These are phyloP conservation scores for Kodamaea jinghongensis DNA, from an alignment of 805 yeast genomes.

Conservation along the genomic window DNA sequence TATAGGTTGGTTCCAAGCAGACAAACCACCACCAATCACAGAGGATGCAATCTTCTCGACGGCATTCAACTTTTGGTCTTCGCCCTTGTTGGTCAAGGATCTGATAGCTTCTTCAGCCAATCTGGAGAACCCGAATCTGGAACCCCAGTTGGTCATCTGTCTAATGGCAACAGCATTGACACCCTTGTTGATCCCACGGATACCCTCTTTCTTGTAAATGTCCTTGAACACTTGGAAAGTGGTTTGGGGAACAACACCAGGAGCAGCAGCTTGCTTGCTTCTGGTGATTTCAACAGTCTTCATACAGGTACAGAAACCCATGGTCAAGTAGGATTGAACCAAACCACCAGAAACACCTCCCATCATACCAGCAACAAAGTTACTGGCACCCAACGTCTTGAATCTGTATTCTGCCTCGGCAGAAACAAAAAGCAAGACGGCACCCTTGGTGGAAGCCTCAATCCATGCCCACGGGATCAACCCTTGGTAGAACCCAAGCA, in stretches of 20 bases:
- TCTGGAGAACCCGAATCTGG: slow-evolving; percentile 90
- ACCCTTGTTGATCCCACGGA: slow-evolving; percentile 94
- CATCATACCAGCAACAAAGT: slow-evolving; percentile 83
- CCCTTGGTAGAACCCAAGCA: slow-evolving; percentile 92
- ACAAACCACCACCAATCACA: slow-evolving; percentile 92
- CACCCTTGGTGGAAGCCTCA: slow-evolving; percentile 99
- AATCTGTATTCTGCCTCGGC: slow-evolving; percentile 86
- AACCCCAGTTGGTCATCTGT: slow-evolving; percentile 99
- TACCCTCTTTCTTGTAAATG: slow-evolving; percentile 82
- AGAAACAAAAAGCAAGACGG: slow-evolving; percentile 87
- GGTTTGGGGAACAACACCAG: slow-evolving; percentile 65
- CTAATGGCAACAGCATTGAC: slow-evolving; percentile 98
- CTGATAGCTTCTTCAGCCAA: slow-evolving; percentile 86
- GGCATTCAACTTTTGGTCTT: slow-evolving; percentile 61
- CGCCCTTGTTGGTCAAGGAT: slow-evolving; percentile 54
- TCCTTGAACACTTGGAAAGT: slow-evolving; percentile 85
- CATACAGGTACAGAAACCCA: slow-evolving; percentile 99
- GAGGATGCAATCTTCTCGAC: slow-evolving; percentile 81
- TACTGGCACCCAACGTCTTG: slow-evolving; percentile 55
- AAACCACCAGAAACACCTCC: slow-evolving; percentile 97
- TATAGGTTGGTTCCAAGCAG: slow-evolving; percentile 99
- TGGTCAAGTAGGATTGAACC: slow-evolving; percentile 92
- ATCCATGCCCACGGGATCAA: slow-evolving; percentile 99
- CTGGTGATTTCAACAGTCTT: slow-evolving; percentile 98
- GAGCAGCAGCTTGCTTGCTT: slow-evolving; percentile 61